Evolutionary conservation across 768 basidiomycete species (phyloP).

Genomic region (Amanita rimosa): DNA sequence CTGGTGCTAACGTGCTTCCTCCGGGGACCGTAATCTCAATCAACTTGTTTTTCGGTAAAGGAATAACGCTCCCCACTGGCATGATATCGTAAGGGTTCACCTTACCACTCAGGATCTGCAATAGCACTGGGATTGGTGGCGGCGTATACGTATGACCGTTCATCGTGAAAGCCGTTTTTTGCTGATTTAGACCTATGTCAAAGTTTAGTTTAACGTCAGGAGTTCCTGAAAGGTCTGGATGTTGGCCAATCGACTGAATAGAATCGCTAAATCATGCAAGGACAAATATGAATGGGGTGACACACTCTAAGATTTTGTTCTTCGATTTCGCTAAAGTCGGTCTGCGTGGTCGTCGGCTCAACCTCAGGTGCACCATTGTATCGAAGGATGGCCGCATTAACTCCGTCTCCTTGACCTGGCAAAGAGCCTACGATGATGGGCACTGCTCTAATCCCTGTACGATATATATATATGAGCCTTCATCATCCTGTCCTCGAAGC

Average conservation of each 20-base stretch:
- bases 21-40: conserved; percentile 38
- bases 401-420: conserved; percentile 19
- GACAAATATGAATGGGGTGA: conserved; percentile 7
- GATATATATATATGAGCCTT: neutral
- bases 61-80: conserved; percentile 29
- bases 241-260: conserved; percentile 6
- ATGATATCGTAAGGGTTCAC: conserved; percentile 23
- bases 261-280: neutral
- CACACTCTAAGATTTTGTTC: neutral
- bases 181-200: conserved; percentile 16
- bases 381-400: conserved; percentile 16
- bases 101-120: conserved; percentile 32
- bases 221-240: conserved; percentile 25
- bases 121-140: conserved; percentile 30
- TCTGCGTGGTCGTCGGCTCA: conserved; percentile 24
- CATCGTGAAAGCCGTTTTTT: conserved; percentile 14
- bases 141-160: conserved; percentile 24
- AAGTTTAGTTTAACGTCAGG: conserved; percentile 27
- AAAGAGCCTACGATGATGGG: conserved; percentile 20
- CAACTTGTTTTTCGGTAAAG: conserved; percentile 28
- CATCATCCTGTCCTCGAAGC: neutral
- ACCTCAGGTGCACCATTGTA: conserved; percentile 19
- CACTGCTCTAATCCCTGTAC: conserved; percentile 15
- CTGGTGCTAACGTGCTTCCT: conserved; percentile 20
- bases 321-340: conserved; percentile 4